phyloP scores from a whole-genome alignment of 768 basidiomycete genomes.

The Leucocoprinus sp. region DNA sequence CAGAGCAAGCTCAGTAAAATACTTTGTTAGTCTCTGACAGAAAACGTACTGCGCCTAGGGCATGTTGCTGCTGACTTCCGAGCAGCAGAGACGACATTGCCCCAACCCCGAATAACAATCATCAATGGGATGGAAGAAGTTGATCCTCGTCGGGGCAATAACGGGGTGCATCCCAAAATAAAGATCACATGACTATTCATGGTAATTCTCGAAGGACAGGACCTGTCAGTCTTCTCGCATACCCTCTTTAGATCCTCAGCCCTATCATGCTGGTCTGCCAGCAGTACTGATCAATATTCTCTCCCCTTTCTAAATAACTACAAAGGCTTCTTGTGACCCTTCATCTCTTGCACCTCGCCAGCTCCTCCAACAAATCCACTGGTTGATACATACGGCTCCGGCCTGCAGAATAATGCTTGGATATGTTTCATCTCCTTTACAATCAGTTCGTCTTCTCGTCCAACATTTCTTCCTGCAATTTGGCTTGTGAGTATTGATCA shows the following conservation, averaged over 20 bases:
- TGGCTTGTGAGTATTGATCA: conserved; percentile 60
- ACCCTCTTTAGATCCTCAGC: conserved; percentile 1
- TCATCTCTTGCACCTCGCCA: not conserved
- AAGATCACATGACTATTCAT: not conserved
- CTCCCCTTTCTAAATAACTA: conserved; percentile 12
- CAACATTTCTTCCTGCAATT: conserved; percentile 60
- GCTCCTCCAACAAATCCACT: not conserved
- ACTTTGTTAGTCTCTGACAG: not conserved
- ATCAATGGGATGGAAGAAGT: conserved; percentile 12
- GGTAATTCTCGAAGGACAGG: not conserved
- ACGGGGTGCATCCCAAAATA: not conserved
- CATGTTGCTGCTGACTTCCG: not conserved
- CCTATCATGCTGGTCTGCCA: conserved; percentile 6
- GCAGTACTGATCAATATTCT: not conserved
- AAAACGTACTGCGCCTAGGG: conserved; percentile 12
- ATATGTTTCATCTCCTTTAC: conserved; percentile 22
- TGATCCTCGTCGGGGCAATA: not conserved
- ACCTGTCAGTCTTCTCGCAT: conserved; percentile 4
- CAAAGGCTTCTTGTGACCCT: conserved; percentile 1
- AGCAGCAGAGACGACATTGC: not conserved
- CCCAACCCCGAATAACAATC: conserved; percentile 13
- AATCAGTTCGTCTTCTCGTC: conserved; percentile 33
- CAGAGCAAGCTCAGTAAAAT: not conserved
- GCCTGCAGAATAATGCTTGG: conserved; percentile 11
- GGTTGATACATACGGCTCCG: not conserved